Conservation (phyloP, 306 rosid species). For the Rubus parviflorus region DNA sequence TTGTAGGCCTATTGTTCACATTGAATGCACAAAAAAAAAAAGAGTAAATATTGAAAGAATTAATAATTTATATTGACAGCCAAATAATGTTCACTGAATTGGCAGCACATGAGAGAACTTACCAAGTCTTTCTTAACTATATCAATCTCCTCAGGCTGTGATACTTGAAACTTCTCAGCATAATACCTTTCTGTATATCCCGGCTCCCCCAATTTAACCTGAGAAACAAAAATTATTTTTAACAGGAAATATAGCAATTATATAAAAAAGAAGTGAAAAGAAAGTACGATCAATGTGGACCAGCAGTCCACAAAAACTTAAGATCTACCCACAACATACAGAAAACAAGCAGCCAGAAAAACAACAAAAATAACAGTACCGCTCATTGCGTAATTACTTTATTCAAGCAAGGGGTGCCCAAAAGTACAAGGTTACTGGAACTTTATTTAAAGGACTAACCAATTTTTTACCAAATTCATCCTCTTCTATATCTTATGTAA, state of each 20-base stretch:
- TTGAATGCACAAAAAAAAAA: background rate
- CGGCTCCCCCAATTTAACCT: constrained; percentile 94
- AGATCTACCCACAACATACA: background rate
- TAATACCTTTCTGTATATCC: constrained; percentile 96
- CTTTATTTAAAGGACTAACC: background rate
- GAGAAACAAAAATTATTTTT: constrained; percentile 20
- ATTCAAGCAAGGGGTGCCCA: background rate
- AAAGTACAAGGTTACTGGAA: background rate
- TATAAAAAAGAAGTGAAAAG: background rate
- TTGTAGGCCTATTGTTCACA: background rate
- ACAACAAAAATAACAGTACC: background rate
- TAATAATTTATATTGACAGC: background rate
- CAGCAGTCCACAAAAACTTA: background rate
- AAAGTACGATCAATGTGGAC: background rate
- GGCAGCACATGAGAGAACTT: constrained; percentile 18
- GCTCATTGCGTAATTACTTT: background rate
- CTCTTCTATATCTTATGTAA: background rate
- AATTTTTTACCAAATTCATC: background rate
- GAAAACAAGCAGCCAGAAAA: background rate
- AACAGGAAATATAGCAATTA: constrained; percentile 5
- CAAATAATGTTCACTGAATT: constrained; percentile 12
- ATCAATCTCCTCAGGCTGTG: constrained; percentile 58
- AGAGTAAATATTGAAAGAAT: background rate
- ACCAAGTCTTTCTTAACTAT: constrained; percentile 58
- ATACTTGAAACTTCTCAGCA: constrained; percentile 77